Percentiles rank a stretch among this genome's conserved stretches.
phyloP scores from a whole-genome alignment of 495 filamentous ascomycete species.

The Chlorociboria aeruginascens region DNA sequence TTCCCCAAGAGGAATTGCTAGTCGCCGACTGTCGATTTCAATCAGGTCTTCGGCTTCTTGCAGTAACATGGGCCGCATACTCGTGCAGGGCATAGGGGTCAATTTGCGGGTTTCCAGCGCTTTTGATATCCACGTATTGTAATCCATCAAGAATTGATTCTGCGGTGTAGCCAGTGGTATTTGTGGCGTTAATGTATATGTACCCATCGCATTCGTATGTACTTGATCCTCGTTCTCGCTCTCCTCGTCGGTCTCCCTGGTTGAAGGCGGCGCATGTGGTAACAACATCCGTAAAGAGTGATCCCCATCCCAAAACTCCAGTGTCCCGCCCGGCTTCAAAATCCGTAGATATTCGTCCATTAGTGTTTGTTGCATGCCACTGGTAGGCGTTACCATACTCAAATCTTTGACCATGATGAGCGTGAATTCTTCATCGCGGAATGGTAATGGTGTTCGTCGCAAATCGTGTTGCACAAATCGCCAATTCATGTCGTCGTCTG shows the following conservation, averaged over 20 bases:
- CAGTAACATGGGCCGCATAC: conserved; percentile 64
- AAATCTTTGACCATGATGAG: conserved; percentile 85
- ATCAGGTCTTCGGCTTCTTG: conserved; percentile 63
- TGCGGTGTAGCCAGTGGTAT: conserved; percentile 67
- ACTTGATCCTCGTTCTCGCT: conserved; percentile 44
- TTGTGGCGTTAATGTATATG: conserved; percentile 72
- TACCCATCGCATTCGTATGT: conserved; percentile 51
- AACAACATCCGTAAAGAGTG: conserved; percentile 64
- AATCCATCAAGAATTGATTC: conserved; percentile 73
- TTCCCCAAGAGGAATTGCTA: conserved; percentile 79
- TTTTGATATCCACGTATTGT: conserved; percentile 71
- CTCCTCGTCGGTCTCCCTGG: conserved; percentile 18
- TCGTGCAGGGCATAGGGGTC: conserved; percentile 66
- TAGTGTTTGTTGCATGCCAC: conserved; percentile 47
- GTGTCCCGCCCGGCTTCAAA: conserved; percentile 61
- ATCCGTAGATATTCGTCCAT: conserved; percentile 70
- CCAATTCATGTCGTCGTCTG: conserved; percentile 64
- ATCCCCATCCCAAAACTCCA: conserved; percentile 85
- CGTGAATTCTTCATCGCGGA: conserved; percentile 76
- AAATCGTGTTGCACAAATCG: conserved; percentile 80
- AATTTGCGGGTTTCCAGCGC: conserved; percentile 62
- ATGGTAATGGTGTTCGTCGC: conserved; percentile 62
- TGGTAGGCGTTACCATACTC: conserved; percentile 51
- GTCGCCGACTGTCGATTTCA: conserved; percentile 57
- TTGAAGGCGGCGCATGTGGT: conserved; percentile 53